Conservation (phyloP, 1,139 yeast species). For the Kodamaea suecica region DNA sequence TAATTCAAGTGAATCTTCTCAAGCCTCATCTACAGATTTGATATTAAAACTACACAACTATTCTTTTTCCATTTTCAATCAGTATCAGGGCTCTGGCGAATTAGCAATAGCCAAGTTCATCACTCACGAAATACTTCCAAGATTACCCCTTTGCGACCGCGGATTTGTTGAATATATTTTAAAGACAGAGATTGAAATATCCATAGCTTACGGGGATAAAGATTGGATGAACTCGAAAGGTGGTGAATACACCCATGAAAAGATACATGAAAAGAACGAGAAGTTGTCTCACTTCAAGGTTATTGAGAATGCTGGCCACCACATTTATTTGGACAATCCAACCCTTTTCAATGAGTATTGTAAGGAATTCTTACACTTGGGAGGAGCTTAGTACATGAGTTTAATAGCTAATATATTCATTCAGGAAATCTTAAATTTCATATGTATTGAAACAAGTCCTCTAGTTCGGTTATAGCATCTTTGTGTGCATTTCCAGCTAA, state of each 20-base stretch:
- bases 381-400: not conserved
- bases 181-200: constrained; percentile 23
- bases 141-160: constrained; percentile 42
- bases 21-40: constrained; percentile 15
- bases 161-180: constrained; percentile 33
- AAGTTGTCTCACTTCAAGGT: constrained; percentile 21
- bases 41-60: constrained; percentile 41
- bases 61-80: constrained; percentile 44
- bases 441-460: constrained; percentile 6
- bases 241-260: constrained; percentile 33
- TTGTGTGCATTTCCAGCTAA: not conserved
- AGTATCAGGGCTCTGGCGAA: constrained; percentile 45
- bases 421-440: not conserved
- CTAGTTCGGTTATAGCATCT: constrained; percentile 1
- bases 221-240: constrained; percentile 48
- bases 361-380: constrained; percentile 24
- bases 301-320: constrained; percentile 42
- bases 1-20: not conserved
- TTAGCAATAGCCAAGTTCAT: constrained; percentile 43
- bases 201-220: constrained; percentile 43
- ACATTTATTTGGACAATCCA: constrained; percentile 36
- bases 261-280: constrained; percentile 20
- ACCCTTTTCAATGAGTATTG: constrained; percentile 27
- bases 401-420: constrained; percentile 4
- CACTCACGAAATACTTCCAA: constrained; percentile 40